A percentile compares a stretch with the other conserved stretches of the same genome.
Conservation (phyloP, 2,329 filamentous ascomycete genomes). For the Acarospora socialis region DNA sequence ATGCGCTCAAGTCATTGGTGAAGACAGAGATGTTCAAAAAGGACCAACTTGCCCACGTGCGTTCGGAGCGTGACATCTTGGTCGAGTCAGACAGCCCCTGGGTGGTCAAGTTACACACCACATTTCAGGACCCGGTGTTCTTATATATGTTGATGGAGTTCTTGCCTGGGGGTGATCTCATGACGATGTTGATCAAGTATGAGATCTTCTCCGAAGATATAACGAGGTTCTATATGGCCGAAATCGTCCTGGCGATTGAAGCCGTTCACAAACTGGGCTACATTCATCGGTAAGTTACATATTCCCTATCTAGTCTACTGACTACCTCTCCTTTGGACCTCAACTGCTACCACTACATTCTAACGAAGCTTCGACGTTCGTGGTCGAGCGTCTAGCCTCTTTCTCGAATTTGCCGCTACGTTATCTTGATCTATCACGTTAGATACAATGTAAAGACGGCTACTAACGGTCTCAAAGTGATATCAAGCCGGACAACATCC, state of each 20-base stretch:
- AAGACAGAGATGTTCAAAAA: slow-evolving; percentile 99
- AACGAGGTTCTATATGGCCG: slow-evolving; percentile 96
- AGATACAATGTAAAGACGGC: slow-evolving; percentile 5
- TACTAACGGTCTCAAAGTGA: slow-evolving; percentile 46
- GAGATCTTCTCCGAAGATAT: slow-evolving; percentile 99
- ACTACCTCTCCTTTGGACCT: neutral
- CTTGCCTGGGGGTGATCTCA: slow-evolving; percentile 89
- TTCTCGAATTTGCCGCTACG: too few relatives aligned
- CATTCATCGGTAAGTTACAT: slow-evolving; percentile 72
- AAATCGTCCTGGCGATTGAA: slow-evolving; percentile 95
- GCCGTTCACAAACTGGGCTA: slow-evolving; percentile 96
- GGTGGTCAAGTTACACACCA: slow-evolving; percentile 97
- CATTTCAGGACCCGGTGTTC: slow-evolving; percentile 92
- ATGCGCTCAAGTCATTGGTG: slow-evolving; percentile 94
- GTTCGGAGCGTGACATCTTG: slow-evolving; percentile 91
- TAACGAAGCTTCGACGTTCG: too few relatives aligned
- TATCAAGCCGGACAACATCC: slow-evolving; percentile 98
- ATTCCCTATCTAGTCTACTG: neutral
- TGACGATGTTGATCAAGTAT: slow-evolving; percentile 99
- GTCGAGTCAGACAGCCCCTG: slow-evolving; percentile 98
- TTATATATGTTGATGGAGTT: slow-evolving; percentile 99
- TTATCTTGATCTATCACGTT: slow-evolving; percentile 1
- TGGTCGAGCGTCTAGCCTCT: too few relatives aligned
- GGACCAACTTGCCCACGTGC: slow-evolving; percentile 92
- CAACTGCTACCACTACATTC: too few relatives aligned